Percentiles rank a stretch among this genome's conserved stretches.
Conservation (phyloP, 2,329 filamentous ascomycete genomes). For the Aureobasidium sp. region DNA sequence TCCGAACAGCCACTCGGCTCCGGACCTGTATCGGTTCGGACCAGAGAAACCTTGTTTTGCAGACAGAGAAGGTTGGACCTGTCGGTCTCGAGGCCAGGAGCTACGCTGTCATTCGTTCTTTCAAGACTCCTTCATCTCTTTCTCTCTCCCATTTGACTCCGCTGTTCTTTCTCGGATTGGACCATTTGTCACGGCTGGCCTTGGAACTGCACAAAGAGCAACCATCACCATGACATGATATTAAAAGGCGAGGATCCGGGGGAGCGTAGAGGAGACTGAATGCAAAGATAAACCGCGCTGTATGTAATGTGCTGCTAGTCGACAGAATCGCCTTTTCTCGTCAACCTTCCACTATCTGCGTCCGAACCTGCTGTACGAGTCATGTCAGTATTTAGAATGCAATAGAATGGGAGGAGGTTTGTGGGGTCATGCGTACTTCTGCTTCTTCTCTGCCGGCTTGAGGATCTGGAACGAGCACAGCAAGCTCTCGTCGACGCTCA, state of each 20-base stretch:
- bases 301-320: conserved; percentile 7
- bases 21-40: neutral
- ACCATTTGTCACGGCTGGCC: neutral
- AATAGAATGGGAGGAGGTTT: neutral
- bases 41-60: neutral
- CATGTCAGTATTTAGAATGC: neutral
- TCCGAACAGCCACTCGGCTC: neutral
- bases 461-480: conserved; percentile 99
- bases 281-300: conserved; percentile 10
- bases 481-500: conserved; percentile 98
- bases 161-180: neutral
- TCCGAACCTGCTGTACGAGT: conserved; percentile 14
- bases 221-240: conserved; percentile 9
- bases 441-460: conserved; percentile 99
- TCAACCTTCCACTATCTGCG: conserved; percentile 13
- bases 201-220: conserved; percentile 3
- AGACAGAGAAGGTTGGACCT: neutral
- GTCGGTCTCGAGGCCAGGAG: neutral
- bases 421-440: conserved; percentile 68
- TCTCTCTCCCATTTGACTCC: neutral
- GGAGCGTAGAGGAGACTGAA: conserved; percentile 4
- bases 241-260: neutral
- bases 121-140: conserved; percentile 1
- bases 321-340: conserved; percentile 9
- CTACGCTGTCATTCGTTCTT: neutral